phyloP scores from a whole-genome alignment of 2,329 filamentous ascomycete genomes.

The Chalara sp. region DNA sequence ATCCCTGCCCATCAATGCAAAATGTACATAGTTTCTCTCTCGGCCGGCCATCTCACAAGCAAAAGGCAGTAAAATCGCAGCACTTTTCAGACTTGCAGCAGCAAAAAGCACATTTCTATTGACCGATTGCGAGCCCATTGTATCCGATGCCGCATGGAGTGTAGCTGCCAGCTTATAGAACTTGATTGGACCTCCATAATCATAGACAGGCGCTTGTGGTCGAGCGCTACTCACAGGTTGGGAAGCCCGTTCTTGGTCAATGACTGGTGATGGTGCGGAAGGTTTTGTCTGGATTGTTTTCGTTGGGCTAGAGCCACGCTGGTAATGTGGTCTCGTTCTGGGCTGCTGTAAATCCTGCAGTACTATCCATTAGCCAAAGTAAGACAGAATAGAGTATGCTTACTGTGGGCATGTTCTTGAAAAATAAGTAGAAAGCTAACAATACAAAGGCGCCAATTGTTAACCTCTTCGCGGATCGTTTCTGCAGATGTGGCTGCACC shows the following conservation, averaged over 20 bases:
- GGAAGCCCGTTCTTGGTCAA: not conserved
- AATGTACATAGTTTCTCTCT: constrained; percentile 69
- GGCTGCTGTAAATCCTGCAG: constrained; percentile 29
- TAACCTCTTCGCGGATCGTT: constrained; percentile 49
- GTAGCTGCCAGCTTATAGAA: constrained; percentile 60
- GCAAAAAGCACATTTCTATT: constrained; percentile 77
- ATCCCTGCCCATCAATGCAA: constrained; percentile 69
- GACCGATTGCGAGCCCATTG: constrained; percentile 40
- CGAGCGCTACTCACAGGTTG: too few species aligned
- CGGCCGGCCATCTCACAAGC: constrained; percentile 78
- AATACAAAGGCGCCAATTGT: constrained; percentile 39
- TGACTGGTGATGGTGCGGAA: not conserved
- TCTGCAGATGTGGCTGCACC: constrained; percentile 41
- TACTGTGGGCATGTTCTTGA: constrained; percentile 52
- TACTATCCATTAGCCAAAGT: not conserved
- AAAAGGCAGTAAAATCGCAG: constrained; percentile 66
- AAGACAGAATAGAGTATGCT: not conserved
- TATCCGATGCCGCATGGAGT: constrained; percentile 51
- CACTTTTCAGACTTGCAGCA: constrained; percentile 66
- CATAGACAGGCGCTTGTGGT: constrained; percentile 28
- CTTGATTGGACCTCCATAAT: constrained; percentile 63
- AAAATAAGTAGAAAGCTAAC: constrained; percentile 53
- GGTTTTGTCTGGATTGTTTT: too few species aligned
- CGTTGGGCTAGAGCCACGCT: constrained; percentile 11
- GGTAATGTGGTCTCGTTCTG: constrained; percentile 29